phyloP scores from a whole-genome alignment of 768 basidiomycete genomes.

The Russula lepida region DNA sequence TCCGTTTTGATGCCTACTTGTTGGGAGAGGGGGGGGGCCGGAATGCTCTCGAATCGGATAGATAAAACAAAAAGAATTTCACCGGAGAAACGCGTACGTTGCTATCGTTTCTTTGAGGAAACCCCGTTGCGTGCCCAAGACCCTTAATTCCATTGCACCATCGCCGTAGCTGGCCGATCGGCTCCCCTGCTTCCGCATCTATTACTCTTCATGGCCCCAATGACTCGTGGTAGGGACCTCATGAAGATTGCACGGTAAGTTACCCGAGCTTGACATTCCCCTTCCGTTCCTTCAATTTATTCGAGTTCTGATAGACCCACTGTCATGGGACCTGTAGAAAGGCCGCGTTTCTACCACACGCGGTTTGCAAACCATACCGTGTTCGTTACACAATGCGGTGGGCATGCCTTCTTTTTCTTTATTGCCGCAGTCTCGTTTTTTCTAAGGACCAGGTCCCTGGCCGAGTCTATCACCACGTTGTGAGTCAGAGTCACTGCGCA shows the following conservation, averaged over 20 bases:
- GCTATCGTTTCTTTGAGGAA: neutral
- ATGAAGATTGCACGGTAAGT: neutral
- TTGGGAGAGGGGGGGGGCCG: neutral
- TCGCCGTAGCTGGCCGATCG: slow-evolving; percentile 11
- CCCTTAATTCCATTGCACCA: neutral
- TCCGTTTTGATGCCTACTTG: neutral
- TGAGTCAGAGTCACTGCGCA: neutral
- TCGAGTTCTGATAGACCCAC: neutral
- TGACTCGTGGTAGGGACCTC: neutral
- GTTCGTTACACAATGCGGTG: neutral
- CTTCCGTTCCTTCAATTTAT: neutral
- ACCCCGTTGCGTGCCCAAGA: neutral
- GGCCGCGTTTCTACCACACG: neutral
- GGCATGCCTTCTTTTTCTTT: neutral
- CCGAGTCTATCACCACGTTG: neutral
- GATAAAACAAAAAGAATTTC: neutral
- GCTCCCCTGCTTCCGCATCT: neutral
- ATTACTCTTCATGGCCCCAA: neutral
- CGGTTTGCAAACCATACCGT: neutral
- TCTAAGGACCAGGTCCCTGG: neutral
- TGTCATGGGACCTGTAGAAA: neutral
- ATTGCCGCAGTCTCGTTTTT: neutral
- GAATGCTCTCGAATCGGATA: neutral
- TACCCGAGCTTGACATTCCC: neutral
- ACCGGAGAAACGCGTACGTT: neutral